Base-by-base conservation (phyloP, 2,329 filamentous ascomycete genomes). In the Torrubiella hemipterigena region DNA sequence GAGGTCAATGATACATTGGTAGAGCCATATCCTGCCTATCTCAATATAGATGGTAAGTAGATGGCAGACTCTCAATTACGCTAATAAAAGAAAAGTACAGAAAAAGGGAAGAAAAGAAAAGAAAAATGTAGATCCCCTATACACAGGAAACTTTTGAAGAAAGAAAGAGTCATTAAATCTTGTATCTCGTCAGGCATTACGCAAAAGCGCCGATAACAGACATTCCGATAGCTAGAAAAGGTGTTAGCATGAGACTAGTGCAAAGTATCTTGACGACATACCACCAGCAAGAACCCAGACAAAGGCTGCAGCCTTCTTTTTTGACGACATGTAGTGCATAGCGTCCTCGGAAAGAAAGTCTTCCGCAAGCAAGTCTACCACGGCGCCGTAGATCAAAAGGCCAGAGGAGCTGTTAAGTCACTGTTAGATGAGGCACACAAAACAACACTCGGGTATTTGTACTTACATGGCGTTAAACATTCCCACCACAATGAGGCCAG, bases 291-390 rank as follows among this genome's bases (percentile, higher is more conserved):
- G 52, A 12, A 72, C 60, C 42, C 48, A 70, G 32, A 42, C 38
- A 44, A 77, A 73, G 0, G 71, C 73, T 3, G 47, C 41, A 17
- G 63, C 67, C 55, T 70, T 72, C 32, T 67, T 59, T 39, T 59
- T 67, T 43, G 57, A 63, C 4, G 53, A 64, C 59, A 77, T 51
- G 3, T 58, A 48, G n/a, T 51, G 48, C 29, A 58, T 53, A 0
- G 65, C 64, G 43, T 73, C 67, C 32, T 73, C 68, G 0, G 71
- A 76, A 13, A 79, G 55, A 52, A 79, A 79, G 45, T 79, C 74
- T 42, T 77, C 73, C 5, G 71, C 72, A 20, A 79, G 52, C 17
- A 79, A 52, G 45, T 79, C 73, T 3, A 79, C 74, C 6, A 77
- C 54, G 3, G 73, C 69, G 24, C 71, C 72, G 43, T 76, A 77